phyloP scores from a whole-genome alignment of 345 rosid genomes.

The Populus simonii region DNA sequence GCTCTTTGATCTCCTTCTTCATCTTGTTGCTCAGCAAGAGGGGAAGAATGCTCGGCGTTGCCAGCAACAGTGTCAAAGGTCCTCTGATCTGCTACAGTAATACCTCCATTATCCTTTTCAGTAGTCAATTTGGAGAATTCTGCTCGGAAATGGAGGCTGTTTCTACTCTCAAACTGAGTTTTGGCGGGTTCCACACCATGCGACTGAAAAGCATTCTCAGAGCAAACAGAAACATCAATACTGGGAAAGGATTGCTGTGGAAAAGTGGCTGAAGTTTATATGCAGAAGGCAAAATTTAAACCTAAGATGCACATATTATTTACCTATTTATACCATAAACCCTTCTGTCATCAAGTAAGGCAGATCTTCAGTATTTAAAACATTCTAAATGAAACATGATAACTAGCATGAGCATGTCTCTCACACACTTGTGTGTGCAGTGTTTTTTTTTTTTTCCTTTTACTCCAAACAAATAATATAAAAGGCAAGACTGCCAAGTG shows the following conservation, averaged over 20 bases:
- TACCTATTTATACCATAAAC: not conserved
- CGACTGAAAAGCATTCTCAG: constrained; percentile 47
- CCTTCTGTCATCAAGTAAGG: not conserved
- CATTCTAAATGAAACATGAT: not conserved
- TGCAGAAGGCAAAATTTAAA: constrained; percentile 11
- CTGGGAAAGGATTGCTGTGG: constrained; percentile 49
- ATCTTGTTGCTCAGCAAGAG: constrained; percentile 62
- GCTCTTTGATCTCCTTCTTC: constrained; percentile 70
- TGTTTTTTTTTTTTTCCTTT: not conserved
- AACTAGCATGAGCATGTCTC: not conserved
- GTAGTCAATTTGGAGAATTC: constrained; percentile 39
- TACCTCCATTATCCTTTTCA: constrained; percentile 39
- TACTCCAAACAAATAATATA: not conserved
- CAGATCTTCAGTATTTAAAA: constrained; percentile 3
- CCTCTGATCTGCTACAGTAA: constrained; percentile 34
- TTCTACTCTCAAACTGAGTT: constrained; percentile 38
- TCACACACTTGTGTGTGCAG: not conserved
- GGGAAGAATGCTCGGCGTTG: constrained; percentile 46
- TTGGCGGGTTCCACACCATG: constrained; percentile 36
- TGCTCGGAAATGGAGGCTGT: constrained; percentile 33
- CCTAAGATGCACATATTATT: not conserved
- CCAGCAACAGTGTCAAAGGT: constrained; percentile 38
- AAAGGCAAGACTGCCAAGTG: not conserved
- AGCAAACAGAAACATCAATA: constrained; percentile 46
- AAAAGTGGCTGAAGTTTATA: constrained; percentile 25